Evolutionary conservation across 2,329 filamentous ascomycete genomes (phyloP).

Genomic region (Trichoderma sp.): DNA sequence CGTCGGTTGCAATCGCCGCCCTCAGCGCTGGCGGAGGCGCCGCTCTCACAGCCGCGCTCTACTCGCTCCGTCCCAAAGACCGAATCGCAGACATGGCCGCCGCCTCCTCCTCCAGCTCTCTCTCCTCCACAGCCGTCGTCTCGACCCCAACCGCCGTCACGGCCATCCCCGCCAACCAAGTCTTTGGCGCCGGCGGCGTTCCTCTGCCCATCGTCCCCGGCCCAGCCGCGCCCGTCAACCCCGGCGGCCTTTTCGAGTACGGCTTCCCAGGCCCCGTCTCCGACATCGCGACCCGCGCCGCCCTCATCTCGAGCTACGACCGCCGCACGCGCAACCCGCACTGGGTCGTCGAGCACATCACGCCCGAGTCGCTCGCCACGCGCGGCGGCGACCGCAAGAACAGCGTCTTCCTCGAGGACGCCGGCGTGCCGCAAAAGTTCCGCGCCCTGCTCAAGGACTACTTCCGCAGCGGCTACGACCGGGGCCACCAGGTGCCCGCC

Average conservation of each 20-base stretch:
- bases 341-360: slow-evolving; percentile 98
- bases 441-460: slow-evolving; percentile 91
- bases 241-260: slow-evolving; percentile 76
- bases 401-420: slow-evolving; percentile 81
- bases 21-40: slow-evolving; percentile 76
- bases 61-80: slow-evolving; percentile 56
- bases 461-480: slow-evolving; percentile 90
- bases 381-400: slow-evolving; percentile 81
- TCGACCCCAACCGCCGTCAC: slow-evolving; percentile 34
- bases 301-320: slow-evolving; percentile 86
- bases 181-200: slow-evolving; percentile 43
- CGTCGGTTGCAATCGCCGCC: slow-evolving; percentile 72
- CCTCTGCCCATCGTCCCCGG: slow-evolving; percentile 33
- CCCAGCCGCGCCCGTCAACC: slow-evolving; percentile 61
- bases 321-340: slow-evolving; percentile 86
- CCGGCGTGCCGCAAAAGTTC: slow-evolving; percentile 78
- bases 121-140: slow-evolving; percentile 36
- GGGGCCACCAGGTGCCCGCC: slow-evolving; percentile 94
- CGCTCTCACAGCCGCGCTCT: slow-evolving; percentile 70
- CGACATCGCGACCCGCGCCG: slow-evolving; percentile 75
- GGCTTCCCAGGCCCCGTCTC: slow-evolving; percentile 89
- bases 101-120: slow-evolving; percentile 34
- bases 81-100: slow-evolving; percentile 45
- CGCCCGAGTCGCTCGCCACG: slow-evolving; percentile 73
- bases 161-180: slow-evolving; percentile 60